Percentiles rank a stretch among this genome's conserved stretches.
phyloP scores from a whole-genome alignment of 2,329 filamentous ascomycete genomes.

The Alternaria incomplexa region DNA sequence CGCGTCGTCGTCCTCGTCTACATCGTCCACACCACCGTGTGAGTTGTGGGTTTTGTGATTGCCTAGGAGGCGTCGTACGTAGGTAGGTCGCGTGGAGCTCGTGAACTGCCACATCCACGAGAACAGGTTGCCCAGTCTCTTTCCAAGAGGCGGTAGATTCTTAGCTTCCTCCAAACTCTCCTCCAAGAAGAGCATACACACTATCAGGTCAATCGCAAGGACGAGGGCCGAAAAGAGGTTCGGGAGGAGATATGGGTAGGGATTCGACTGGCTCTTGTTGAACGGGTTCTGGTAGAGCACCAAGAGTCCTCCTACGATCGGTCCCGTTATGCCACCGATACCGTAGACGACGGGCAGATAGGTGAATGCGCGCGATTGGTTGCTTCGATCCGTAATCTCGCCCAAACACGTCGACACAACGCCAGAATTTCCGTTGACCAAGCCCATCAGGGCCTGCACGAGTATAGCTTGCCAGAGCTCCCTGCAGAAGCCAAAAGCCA shows the following conservation, averaged over 20 bases:
- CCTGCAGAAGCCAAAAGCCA: constrained; percentile 84
- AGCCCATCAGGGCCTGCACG: constrained; percentile 87
- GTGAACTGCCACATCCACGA: constrained; percentile 74
- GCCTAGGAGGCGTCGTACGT: constrained; percentile 54
- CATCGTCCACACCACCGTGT: constrained; percentile 46
- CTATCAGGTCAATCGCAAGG: constrained; percentile 72
- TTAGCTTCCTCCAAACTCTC: constrained; percentile 79
- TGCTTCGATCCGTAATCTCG: constrained; percentile 92
- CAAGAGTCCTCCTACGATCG: constrained; percentile 85
- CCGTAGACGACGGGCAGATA: constrained; percentile 97
- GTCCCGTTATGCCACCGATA: constrained; percentile 89
- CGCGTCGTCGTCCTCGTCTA: constrained; percentile 55
- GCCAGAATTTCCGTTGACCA: constrained; percentile 93
- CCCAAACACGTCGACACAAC: constrained; percentile 93
- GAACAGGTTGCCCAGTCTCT: constrained; percentile 66
- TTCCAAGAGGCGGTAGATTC: constrained; percentile 65
- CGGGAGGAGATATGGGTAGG: constrained; percentile 83
- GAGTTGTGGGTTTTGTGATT: constrained; percentile 36
- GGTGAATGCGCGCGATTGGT: constrained; percentile 91
- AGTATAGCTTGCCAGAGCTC: constrained; percentile 83
- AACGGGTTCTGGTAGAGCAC: constrained; percentile 69
- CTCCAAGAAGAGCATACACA: constrained; percentile 81
- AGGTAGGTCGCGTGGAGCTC: constrained; percentile 64
- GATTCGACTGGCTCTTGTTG: constrained; percentile 56
- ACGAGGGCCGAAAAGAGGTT: constrained; percentile 80